phyloP scores from a whole-genome alignment of 768 basidiomycete species.

The Coprinopsis strossmayeri region DNA sequence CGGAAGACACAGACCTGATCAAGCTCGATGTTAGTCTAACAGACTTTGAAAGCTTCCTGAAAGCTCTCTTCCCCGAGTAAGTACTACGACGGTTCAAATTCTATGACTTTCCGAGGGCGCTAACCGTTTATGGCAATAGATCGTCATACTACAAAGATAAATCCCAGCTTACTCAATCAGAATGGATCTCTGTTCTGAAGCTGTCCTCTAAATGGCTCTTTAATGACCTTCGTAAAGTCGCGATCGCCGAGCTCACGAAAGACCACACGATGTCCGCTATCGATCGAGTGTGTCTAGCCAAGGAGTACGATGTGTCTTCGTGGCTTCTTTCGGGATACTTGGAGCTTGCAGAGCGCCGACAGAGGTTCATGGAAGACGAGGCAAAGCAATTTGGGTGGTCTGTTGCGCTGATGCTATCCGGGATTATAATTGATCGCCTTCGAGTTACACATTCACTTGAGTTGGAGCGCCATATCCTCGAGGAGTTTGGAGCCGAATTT shows the following conservation, averaged over 20 bases:
- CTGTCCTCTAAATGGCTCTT: conserved; percentile 34
- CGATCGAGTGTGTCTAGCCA: conserved; percentile 24
- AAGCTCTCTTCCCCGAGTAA: background rate
- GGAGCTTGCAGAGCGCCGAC: conserved; percentile 17
- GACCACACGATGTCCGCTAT: conserved; percentile 13
- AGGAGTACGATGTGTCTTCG: conserved; percentile 21
- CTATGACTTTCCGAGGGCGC: background rate
- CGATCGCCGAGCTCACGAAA: conserved; percentile 19
- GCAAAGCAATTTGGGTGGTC: conserved; percentile 21
- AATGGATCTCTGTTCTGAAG: conserved; percentile 33
- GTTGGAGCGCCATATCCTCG: background rate
- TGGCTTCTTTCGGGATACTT: conserved; percentile 28
- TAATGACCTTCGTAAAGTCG: conserved; percentile 20
- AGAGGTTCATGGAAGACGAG: conserved; percentile 21
- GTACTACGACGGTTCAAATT: background rate
- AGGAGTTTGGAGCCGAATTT: background rate
- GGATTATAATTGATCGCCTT: background rate
- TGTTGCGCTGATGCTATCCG: conserved; percentile 17
- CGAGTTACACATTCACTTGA: background rate
- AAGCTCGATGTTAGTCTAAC: background rate
- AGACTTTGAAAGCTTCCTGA: background rate
- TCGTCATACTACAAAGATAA: no score
- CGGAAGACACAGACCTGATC: background rate
- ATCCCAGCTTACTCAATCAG: conserved; percentile 6
- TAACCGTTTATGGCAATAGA: no score